These are phyloP conservation scores for Physcomitrium patens DNA, from an alignment of 225 moss, liverwort and hornwort genomes.

Conservation along the genomic window DNA sequence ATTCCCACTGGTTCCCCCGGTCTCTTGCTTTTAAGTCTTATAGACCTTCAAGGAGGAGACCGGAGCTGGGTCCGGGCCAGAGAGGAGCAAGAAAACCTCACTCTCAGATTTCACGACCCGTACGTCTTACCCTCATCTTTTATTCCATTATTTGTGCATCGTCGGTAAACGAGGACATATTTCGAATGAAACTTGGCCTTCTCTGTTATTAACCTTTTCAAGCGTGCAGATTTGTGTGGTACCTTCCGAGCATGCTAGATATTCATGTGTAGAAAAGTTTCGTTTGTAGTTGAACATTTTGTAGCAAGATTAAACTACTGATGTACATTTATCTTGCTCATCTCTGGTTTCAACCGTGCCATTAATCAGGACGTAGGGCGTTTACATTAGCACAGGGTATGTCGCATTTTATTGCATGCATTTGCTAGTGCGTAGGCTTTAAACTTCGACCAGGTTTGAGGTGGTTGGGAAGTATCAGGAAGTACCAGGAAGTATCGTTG, in stretches of 20 bases:
- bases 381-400: neutral
- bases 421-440: too few relatives aligned
- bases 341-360: neutral
- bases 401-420: too few relatives aligned
- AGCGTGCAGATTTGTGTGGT: neutral
- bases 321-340: neutral
- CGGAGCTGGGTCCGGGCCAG: slow-evolving; percentile 31
- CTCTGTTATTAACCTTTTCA: neutral
- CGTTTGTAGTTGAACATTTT: neutral
- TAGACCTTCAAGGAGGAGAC: slow-evolving; percentile 23
- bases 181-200: neutral
- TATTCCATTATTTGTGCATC: neutral
- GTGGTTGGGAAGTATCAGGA: slow-evolving; percentile 10
- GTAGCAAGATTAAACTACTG: neutral
- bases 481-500: neutral
- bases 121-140: slow-evolving; percentile 37
- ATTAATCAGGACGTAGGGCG: too few relatives aligned
- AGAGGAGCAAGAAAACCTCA: slow-evolving; percentile 41
- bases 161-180: neutral
- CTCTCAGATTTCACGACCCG: slow-evolving; percentile 59
- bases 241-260: neutral
- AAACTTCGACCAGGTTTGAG: neutral
- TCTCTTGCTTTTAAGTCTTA: slow-evolving; percentile 57
- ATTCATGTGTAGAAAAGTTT: too few relatives aligned
- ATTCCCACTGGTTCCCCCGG: slow-evolving; percentile 68